Evolutionary conservation across 2,329 filamentous ascomycete species (phyloP).

Genomic region (Hypoxylon sp.): DNA sequence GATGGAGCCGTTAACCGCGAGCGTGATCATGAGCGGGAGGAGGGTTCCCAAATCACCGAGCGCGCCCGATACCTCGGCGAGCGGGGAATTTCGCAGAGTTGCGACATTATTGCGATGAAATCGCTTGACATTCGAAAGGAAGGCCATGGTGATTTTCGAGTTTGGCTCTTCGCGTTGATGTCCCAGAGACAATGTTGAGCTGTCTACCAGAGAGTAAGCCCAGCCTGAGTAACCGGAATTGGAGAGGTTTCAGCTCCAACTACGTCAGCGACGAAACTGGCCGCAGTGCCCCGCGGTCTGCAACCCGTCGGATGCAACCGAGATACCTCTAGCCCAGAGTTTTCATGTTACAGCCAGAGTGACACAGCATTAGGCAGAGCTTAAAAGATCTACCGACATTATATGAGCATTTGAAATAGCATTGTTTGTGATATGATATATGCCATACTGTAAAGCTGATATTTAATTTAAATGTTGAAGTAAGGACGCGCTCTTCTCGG

Average conservation of each 20-base stretch:
- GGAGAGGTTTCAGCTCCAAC: conserved; percentile 22
- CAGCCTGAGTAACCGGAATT: neutral
- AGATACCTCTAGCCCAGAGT: conserved; percentile 21
- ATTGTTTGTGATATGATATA: neutral
- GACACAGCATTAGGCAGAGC: neutral
- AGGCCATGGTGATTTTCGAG: conserved; percentile 43
- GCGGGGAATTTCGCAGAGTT: conserved; percentile 63
- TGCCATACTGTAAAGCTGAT: neutral
- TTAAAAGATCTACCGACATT: neutral
- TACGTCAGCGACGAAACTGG: conserved; percentile 36
- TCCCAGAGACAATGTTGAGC: neutral
- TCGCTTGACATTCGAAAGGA: conserved; percentile 52
- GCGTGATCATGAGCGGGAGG: conserved; percentile 82
- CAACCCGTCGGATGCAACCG: conserved; percentile 33
- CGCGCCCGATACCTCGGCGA: conserved; percentile 87
- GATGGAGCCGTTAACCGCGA: conserved; percentile 83
- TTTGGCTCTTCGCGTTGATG: conserved; percentile 5
- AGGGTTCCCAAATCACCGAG: conserved; percentile 82
- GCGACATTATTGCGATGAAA: conserved; percentile 64
- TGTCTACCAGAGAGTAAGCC: conserved; percentile 4
- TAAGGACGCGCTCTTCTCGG: neutral
- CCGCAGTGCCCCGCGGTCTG: conserved; percentile 17
- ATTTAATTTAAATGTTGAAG: neutral
- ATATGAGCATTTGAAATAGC: neutral
- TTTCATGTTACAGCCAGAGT: conserved; percentile 1